These are phyloP conservation scores for Spirogloea muscicola DNA, from an alignment of 139 green algal genomes.

Conservation along the genomic window DNA sequence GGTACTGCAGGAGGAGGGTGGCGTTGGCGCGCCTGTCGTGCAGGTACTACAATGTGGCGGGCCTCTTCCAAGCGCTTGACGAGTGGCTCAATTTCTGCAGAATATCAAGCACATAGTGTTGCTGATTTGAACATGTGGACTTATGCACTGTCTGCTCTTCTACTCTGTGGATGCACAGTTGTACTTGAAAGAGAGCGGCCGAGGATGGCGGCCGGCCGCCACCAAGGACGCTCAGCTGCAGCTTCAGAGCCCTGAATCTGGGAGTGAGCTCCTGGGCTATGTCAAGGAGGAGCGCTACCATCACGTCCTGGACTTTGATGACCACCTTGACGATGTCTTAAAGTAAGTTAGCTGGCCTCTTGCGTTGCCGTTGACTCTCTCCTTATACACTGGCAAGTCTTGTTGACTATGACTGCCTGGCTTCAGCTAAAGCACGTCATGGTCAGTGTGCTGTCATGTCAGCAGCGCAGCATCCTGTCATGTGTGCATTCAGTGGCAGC, in stretches of 20 bases:
- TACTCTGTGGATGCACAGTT: neutral
- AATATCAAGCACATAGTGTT: neutral
- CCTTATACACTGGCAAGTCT: too few species aligned
- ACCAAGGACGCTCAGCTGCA: neutral
- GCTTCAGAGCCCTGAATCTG: neutral
- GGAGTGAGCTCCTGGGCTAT: constrained; percentile 17
- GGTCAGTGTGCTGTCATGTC: too few species aligned
- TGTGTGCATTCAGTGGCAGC: too few species aligned
- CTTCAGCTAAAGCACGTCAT: too few species aligned
- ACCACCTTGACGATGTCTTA: constrained; percentile 44
- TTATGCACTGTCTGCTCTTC: neutral
- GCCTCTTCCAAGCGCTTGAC: too few species aligned
- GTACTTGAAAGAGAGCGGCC: constrained; percentile 1
- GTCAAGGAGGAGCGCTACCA: constrained; percentile 32
- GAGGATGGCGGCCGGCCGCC: neutral
- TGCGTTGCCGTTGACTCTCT: too few species aligned
- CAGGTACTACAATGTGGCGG: constrained; percentile 6
- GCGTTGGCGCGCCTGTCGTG: neutral
- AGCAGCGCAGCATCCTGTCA: too few species aligned
- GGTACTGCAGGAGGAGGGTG: constrained; percentile 30
- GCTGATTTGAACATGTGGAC: neutral
- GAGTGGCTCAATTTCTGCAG: neutral
- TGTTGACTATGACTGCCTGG: too few species aligned
- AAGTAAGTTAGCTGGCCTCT: too few species aligned
- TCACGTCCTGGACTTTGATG: constrained; percentile 43